These are phyloP conservation scores for Aspergillus wentii DNA, from an alignment of 495 filamentous ascomycete species.

Conservation along the genomic window DNA sequence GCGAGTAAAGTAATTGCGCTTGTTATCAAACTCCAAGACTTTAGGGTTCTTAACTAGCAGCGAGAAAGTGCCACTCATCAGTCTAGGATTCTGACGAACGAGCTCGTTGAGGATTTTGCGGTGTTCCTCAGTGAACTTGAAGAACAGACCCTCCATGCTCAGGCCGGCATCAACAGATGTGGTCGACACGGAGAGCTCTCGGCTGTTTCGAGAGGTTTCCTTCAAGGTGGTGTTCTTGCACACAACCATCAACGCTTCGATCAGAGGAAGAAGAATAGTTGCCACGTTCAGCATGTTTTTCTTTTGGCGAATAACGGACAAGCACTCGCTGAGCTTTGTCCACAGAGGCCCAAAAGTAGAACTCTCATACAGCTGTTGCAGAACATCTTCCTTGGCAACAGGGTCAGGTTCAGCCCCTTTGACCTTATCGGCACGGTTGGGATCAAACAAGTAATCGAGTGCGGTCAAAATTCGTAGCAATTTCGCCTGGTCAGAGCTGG, in stretches of 20 bases:
- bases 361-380: slow-evolving; percentile 84
- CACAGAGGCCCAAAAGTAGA: slow-evolving; percentile 84
- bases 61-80: slow-evolving; percentile 98
- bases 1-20: slow-evolving; percentile 97
- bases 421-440: slow-evolving; percentile 53
- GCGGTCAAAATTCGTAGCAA: slow-evolving; percentile 89
- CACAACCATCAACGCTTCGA: slow-evolving; percentile 97
- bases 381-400: slow-evolving; percentile 65
- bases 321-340: slow-evolving; percentile 89
- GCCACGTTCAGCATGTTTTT: slow-evolving; percentile 96
- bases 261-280: slow-evolving; percentile 87
- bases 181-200: slow-evolving; percentile 69
- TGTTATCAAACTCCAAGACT: slow-evolving; percentile 98
- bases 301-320: slow-evolving; percentile 80
- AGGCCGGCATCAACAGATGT: slow-evolving; percentile 65
- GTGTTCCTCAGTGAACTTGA: slow-evolving; percentile 97
- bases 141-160: slow-evolving; percentile 87
- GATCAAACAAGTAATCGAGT: slow-evolving; percentile 91
- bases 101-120: slow-evolving; percentile 97
- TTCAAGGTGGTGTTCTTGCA: slow-evolving; percentile 93
- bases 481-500: slow-evolving; percentile 93
- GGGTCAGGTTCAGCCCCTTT: slow-evolving; percentile 51
- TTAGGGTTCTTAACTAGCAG: slow-evolving; percentile 97
- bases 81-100: slow-evolving; percentile 89
- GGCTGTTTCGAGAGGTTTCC: slow-evolving; percentile 55